Evolutionary conservation across 2,329 filamentous ascomycete species (phyloP), one percentile per base, ranked within the genome.

Genomic region (Epichloe hybrida): DNA sequence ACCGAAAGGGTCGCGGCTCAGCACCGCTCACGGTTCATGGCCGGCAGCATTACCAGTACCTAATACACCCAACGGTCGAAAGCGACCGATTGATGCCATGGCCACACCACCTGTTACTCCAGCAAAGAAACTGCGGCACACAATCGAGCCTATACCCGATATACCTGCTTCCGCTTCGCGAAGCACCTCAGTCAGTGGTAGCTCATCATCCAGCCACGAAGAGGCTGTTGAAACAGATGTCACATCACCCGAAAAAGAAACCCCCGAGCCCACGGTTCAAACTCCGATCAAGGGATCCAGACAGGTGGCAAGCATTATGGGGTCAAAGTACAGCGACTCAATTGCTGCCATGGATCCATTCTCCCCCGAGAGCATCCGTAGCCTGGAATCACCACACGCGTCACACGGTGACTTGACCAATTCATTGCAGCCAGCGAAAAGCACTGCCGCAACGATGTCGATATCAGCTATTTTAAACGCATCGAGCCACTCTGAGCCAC

Each of bases 41-140:
- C 57, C 64, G 3, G 54, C 54, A 2, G 52, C 57, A 4, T 66
- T 64, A 6, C 60, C 64, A 2, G 53, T 59, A 0, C 59, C 61
- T 4, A 60, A 64, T 27, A 56, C 54, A 2, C 59, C 63, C 1
- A 54, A 58, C 36, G 60, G 56, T 7, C 59, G 58, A 9, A 78
- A 74, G 58, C 65, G 70, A 17, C 66, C 70, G 0, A 58, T 63
- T 5, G 70, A 73, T 35, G 64, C 64, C 4, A 63, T 80, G 5
- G 71, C 71, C 2, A 77, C 76, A 4, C 77, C 77, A 0, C 77
- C 77, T 0, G 65, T 74, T 12, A 81, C 77, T 0, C 77, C 77
- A 0, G 66, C 74, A 0, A 80, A 80, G 58, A 71, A 66, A 52
- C 63, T 68, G 12, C 77, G 73, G 58, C 56, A 58, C 31, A 49